Base-by-base conservation (phyloP, 176 grass and related monocot genomes). In the Microstegium vimineum region DNA sequence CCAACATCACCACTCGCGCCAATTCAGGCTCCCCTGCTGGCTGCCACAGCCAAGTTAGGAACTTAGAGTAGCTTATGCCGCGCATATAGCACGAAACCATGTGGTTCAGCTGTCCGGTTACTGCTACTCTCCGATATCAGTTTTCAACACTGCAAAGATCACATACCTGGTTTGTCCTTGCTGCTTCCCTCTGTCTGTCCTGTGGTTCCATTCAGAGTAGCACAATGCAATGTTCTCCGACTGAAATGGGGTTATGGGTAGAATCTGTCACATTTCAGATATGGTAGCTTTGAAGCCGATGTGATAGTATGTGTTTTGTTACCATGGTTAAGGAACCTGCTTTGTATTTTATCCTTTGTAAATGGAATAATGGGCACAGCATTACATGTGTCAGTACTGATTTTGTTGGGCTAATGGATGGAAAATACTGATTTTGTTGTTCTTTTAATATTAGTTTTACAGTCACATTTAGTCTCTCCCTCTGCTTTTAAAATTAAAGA, bases 1-100 rank as follows among this genome's bases (percentile, higher is more conserved):
- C 57, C 89, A 47, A 52, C 37, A 11, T 51, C 82, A 4, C 66
- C 66, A 12, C 64, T 77, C 0, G 22, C 56, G 3, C 25, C 51
- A 17, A 10, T 80, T 33, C 62, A 83, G 52, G 59, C 84, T 16
- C 87, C 85, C 52, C 64, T 76, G n/a, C n/a, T n/a, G n/a, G n/a
- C n/a, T n/a, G 41, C 46, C 73, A 18, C 79, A 83, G n/a, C 60
- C 37, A 67, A 86, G 88, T 69, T 90, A 90, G 79, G 57, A 71
- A 8, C 14, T 25, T 46, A 65, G 16, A 45, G 30, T 10, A 65
- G 42, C 26, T 78, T 63, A 47, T 75, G 70, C 12, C 20, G 32
- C 49, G 8, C 10, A 52, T 26, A 47, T 41, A 35, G 30, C 62
- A 6, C 38, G 33, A 82, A 22, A 16, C 30, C 31, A 23, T 40